Conservation (phyloP, 331 rosid genomes). For the Malus hybrid region DNA sequence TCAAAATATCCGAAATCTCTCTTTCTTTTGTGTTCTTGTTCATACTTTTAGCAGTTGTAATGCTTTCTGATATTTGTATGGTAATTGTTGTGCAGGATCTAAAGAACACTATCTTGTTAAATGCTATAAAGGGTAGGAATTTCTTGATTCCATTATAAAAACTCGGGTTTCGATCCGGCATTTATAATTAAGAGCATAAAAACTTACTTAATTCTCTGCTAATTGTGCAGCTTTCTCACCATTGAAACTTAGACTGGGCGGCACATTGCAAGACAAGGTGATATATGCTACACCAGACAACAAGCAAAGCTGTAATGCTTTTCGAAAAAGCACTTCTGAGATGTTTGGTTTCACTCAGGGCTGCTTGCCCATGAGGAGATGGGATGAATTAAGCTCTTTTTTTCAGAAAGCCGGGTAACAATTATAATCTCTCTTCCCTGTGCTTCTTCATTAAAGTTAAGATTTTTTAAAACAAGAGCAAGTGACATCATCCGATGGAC, state of each 20-base stretch:
- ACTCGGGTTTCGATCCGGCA: background rate
- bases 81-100: constrained; percentile 59
- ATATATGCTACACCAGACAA: constrained; percentile 57
- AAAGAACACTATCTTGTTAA: constrained; percentile 50
- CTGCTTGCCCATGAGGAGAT: constrained; percentile 73
- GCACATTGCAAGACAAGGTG: constrained; percentile 77
- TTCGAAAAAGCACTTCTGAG: constrained; percentile 31
- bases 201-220: constrained; percentile 1
- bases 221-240: constrained; percentile 83
- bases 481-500: constrained; percentile 11
- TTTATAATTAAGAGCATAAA: background rate
- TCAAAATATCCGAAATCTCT: background rate
- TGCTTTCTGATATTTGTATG: background rate
- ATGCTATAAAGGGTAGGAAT: constrained; percentile 74
- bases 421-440: background rate
- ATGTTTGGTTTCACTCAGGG: constrained; percentile 76
- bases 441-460: background rate
- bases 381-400: constrained; percentile 86
- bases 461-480: background rate
- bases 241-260: constrained; percentile 83
- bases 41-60: background rate
- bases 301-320: constrained; percentile 43
- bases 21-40: background rate
- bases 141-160: background rate
- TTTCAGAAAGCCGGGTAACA: constrained; percentile 73